Conservation (phyloP, 2,329 filamentous ascomycete genomes). For the Apiospora kogelbergensis region DNA sequence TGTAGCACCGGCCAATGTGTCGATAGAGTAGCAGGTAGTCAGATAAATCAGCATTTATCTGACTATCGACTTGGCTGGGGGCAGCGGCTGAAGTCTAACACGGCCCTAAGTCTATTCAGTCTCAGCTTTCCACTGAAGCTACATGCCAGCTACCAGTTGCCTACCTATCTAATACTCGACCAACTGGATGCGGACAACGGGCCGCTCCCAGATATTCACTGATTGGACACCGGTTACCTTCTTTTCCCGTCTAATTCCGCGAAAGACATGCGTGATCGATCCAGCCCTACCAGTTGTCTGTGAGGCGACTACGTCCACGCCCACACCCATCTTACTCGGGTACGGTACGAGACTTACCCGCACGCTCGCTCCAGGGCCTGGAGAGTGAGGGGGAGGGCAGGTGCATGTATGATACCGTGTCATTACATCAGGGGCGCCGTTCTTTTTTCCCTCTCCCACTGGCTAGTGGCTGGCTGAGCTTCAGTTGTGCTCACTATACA, state of each 20-base stretch:
- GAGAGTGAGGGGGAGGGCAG: background rate
- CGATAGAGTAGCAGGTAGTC: background rate
- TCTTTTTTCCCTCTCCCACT: background rate
- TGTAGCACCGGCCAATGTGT: background rate
- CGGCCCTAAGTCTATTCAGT: background rate
- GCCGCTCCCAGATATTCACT: background rate
- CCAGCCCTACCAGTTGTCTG: background rate
- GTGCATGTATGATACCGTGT: background rate
- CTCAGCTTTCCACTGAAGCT: background rate
- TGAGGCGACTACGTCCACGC: background rate
- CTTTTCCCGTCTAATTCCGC: background rate
- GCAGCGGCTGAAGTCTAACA: background rate
- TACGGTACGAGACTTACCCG: background rate
- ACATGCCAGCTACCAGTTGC: no score
- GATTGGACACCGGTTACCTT: background rate
- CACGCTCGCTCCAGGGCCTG: background rate
- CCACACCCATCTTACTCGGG: background rate
- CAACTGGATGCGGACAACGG: conserved; percentile 1
- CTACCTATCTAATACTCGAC: background rate
- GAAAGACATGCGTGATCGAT: background rate
- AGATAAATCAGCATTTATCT: background rate
- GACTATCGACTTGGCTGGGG: background rate
- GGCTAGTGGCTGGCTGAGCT: background rate
- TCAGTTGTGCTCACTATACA: background rate
- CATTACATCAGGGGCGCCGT: background rate